Evolutionary conservation across 495 filamentous ascomycete genomes (phyloP).

Genomic region (Annulohypoxylon stygium): DNA sequence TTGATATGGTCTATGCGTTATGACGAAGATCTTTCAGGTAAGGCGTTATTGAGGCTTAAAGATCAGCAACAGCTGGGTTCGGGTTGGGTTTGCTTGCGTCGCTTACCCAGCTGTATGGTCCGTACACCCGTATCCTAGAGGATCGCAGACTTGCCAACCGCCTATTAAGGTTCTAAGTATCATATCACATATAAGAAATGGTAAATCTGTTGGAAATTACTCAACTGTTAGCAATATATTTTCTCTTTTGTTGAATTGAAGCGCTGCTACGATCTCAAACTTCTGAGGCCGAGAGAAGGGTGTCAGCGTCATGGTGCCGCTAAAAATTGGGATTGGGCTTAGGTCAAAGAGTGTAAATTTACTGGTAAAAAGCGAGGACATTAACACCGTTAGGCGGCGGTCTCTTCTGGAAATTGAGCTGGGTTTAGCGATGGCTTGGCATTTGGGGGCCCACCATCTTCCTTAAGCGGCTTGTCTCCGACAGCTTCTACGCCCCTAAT

Average conservation of each 20-base stretch:
- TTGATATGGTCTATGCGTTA: constrained; percentile 1
- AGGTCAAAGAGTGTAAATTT: constrained; percentile 2
- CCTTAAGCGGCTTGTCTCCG: constrained; percentile 29
- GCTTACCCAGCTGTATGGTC: neutral
- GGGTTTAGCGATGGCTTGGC: constrained; percentile 34
- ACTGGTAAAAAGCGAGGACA: neutral
- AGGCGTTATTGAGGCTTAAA: constrained; percentile 37
- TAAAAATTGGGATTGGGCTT: constrained; percentile 3
- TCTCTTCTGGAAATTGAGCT: constrained; percentile 22
- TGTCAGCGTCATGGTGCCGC: neutral
- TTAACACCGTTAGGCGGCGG: neutral
- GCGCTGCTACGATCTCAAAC: constrained; percentile 2
- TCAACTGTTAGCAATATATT: neutral
- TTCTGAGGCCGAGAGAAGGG: neutral
- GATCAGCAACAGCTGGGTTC: constrained; percentile 44
- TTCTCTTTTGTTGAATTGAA: neutral
- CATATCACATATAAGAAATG: neutral
- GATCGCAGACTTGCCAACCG: neutral
- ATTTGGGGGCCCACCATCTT: constrained; percentile 33
- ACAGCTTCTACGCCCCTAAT: constrained; percentile 19
- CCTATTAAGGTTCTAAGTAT: neutral
- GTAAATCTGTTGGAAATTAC: neutral
- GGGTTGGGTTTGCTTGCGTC: constrained; percentile 26
- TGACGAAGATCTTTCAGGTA: constrained; percentile 32
- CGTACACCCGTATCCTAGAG: neutral